Conservation (phyloP, 805 yeast species). For the Nakazawaea pomicola region DNA sequence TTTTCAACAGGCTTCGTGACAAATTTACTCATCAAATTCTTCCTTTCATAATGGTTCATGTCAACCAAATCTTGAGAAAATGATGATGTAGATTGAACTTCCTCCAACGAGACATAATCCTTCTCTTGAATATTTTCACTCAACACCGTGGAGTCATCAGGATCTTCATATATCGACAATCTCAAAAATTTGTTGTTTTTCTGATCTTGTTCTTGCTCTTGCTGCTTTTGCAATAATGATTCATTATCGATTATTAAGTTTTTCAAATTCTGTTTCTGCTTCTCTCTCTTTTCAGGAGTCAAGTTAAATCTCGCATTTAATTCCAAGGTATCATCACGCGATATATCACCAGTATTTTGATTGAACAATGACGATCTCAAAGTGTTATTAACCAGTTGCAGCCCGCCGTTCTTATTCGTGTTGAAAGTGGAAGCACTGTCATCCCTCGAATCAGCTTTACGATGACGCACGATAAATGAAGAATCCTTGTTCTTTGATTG, state of each 20-base stretch:
- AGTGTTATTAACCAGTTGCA: background rate
- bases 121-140: conserved; percentile 4
- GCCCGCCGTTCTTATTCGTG: background rate
- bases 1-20: conserved; percentile 1
- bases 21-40: conserved; percentile 1
- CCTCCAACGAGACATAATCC: conserved; percentile 7
- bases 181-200: conserved; percentile 7
- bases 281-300: conserved; percentile 5
- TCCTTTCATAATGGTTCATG: conserved; percentile 8
- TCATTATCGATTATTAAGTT: conserved; percentile 5
- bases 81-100: too few relatives aligned
- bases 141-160: too few relatives aligned
- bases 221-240: background rate
- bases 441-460: conserved; percentile 4
- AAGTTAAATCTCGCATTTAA: conserved; percentile 1
- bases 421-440: background rate
- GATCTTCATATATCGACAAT: conserved; percentile 15
- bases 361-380: conserved; percentile 5
- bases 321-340: background rate
- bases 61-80: conserved; percentile 4
- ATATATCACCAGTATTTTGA: background rate
- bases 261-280: conserved; percentile 1
- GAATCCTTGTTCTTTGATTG: background rate
- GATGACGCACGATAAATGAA: conserved; percentile 5
- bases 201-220: background rate